phyloP scores from a whole-genome alignment of 2,329 filamentous ascomycete genomes.

The Colletotrichum coccodes region DNA sequence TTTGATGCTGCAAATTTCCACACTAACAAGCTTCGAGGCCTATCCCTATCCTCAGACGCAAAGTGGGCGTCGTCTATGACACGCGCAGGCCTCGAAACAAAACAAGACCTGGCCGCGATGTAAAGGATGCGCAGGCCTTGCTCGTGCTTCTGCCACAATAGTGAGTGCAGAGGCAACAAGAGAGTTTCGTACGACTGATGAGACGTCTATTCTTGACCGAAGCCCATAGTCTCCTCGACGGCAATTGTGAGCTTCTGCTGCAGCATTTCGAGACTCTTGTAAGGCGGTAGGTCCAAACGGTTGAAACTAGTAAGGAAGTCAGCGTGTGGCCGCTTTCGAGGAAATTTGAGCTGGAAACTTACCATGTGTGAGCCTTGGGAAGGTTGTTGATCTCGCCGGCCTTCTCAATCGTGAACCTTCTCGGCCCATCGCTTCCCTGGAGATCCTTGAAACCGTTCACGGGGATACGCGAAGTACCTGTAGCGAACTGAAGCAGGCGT shows the following conservation, averaged over 20 bases:
- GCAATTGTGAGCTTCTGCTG: slow-evolving; percentile 94
- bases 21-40: slow-evolving; percentile 15
- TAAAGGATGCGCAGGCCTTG: not conserved
- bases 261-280: slow-evolving; percentile 87
- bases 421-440: slow-evolving; percentile 93
- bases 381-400: slow-evolving; percentile 90
- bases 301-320: slow-evolving; percentile 78
- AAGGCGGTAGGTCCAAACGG: slow-evolving; percentile 91
- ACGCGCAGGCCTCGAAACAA: not conserved
- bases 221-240: slow-evolving; percentile 98
- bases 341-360: slow-evolving; percentile 50
- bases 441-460: slow-evolving; percentile 99
- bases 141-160: not conserved
- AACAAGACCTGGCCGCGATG: not conserved
- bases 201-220: slow-evolving; percentile 87
- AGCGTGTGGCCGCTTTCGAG: slow-evolving; percentile 28
- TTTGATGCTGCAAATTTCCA: slow-evolving; percentile 29
- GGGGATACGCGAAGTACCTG: slow-evolving; percentile 95
- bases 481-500: slow-evolving; percentile 94
- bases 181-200: not conserved
- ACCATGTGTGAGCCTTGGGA: slow-evolving; percentile 98
- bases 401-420: slow-evolving; percentile 98
- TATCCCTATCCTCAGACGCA: not conserved
- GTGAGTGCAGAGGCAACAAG: not conserved
- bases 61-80: slow-evolving; percentile 4